Base-by-base conservation (phyloP, 208 protist species). In the Leishmania mexicana region DNA sequence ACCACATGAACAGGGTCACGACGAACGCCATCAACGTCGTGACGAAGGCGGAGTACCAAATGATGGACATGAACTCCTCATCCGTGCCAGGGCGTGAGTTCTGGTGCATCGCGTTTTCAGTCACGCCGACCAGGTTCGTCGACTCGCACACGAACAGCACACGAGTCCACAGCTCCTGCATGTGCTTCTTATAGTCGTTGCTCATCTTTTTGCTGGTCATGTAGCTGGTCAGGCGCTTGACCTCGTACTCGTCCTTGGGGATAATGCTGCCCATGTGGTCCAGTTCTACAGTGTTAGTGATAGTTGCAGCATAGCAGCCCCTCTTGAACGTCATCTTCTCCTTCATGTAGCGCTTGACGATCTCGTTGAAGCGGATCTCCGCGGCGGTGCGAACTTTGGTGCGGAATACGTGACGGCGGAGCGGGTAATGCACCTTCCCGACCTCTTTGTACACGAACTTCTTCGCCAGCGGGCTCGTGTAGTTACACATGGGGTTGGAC, bases 251-350 rank as follows among this genome's bases (percentile, higher is more conserved):
- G 84, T 97, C 94, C 85, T 97, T 97, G 60, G 94, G 94, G 77
- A 97, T 95, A 82, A 97, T 97, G 86, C 91, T 96, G 79, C 92
- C 92, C 94, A 97, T 97, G 83, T 97, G 92, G 85, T 97, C 94
- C 73, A 96, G 87, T 86, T 97, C 92, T 72, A 97, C 91, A 58
- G 91, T 95, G 87, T 96, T 96, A 58, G 94, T 96, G 75, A 95
- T 94, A 51, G 93, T 96, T 38, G 90, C 90, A n/a, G 90, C 92
- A 85, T 92, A 96, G 87, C 90, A 95, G 47, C 93, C 93, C 49
- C 87, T 88, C 87, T 95, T 95, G 83, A 93, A 92, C 38, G 84
- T 93, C 92, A 96, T 93, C 85, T 97, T 97, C 35, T 95, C 91
- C 80, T 93, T 92, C 94, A 97, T 97, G 87, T 96, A 95, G 75